A percentile compares a stretch with the other conserved stretches of the same genome.
Conservation (phyloP, 2,329 filamentous ascomycete genomes). For the Colletotrichum sp. region DNA sequence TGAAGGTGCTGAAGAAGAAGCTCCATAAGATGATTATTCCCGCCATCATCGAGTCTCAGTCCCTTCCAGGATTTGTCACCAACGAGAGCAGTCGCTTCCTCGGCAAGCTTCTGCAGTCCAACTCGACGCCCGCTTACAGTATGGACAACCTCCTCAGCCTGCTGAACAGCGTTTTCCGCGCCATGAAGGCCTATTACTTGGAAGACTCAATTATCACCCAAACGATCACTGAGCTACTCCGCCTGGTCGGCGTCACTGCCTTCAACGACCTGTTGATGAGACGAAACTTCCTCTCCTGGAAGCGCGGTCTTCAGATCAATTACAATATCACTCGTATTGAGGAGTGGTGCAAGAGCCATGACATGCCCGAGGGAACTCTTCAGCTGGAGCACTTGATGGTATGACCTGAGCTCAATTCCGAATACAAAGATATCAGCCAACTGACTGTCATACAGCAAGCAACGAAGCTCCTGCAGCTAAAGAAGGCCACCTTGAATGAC, state of each 20-base stretch:
- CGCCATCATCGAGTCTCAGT: slow-evolving; percentile 98
- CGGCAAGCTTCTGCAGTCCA: slow-evolving; percentile 91
- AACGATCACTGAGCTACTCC: slow-evolving; percentile 90
- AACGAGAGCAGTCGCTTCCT: slow-evolving; percentile 99
- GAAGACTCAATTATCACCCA: slow-evolving; percentile 97
- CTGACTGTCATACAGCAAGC: slow-evolving; percentile 71
- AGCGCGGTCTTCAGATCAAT: slow-evolving; percentile 98
- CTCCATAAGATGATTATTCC: slow-evolving; percentile 99
- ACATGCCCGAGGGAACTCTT: slow-evolving; percentile 97
- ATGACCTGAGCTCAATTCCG: slow-evolving; percentile 30
- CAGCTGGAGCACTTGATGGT: slow-evolving; percentile 98
- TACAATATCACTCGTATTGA: slow-evolving; percentile 99
- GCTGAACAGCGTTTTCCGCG: slow-evolving; percentile 96
- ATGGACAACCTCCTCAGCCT: slow-evolving; percentile 98
- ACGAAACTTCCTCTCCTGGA: slow-evolving; percentile 98
- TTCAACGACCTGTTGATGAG: slow-evolving; percentile 99
- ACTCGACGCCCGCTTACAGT: slow-evolving; percentile 92
- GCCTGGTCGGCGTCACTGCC: slow-evolving; percentile 93
- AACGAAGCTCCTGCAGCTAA: slow-evolving; percentile 95
- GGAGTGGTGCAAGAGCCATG: slow-evolving; percentile 99
- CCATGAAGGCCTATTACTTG: slow-evolving; percentile 98
- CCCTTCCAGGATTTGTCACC: slow-evolving; percentile 95
- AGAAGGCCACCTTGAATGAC: slow-evolving; percentile 98
- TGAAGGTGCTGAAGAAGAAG: slow-evolving; percentile 99
- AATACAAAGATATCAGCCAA: background rate